phyloP scores from a whole-genome alignment of 2,329 filamentous ascomycete species.

The Ophiocordyceps camponoti-saundersi region DNA sequence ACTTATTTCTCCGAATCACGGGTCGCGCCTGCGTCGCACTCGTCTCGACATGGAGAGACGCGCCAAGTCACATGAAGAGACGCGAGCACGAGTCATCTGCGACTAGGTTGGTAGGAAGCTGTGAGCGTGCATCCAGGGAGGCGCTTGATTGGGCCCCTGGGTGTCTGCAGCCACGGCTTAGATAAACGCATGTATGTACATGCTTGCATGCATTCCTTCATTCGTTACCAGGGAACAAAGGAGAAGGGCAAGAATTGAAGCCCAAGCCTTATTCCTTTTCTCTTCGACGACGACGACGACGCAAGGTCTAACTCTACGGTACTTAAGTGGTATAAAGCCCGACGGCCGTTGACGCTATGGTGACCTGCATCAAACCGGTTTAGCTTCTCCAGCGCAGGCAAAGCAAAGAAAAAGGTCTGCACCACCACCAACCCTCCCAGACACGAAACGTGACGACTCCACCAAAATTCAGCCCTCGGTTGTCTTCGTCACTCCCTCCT shows the following conservation, averaged over 20 bases:
- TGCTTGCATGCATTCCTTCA: background rate
- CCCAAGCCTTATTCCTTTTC: no score
- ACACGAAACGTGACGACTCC: background rate
- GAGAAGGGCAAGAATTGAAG: no score
- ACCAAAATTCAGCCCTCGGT: slow-evolving; percentile 13
- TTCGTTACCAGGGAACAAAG: no score
- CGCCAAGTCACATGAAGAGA: background rate
- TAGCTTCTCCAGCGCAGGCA: background rate
- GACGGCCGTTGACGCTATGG: no score
- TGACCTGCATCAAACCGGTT: no score
- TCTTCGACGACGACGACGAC: no score
- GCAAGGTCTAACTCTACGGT: no score
- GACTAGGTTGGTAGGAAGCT: no score
- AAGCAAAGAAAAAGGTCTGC: background rate
- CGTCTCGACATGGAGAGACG: background rate
- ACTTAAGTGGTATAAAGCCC: no score
- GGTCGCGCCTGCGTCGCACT: background rate
- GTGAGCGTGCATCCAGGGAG: background rate
- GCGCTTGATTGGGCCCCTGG: background rate
- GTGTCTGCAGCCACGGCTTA: no score
- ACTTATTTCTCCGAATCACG: background rate
- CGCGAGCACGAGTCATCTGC: background rate
- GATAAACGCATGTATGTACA: background rate
- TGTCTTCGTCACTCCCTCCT: slow-evolving; percentile 20
- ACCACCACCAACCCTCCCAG: background rate